phyloP scores from a whole-genome alignment of 176 grass and related monocot species.

The Oropetium thomaeum region DNA sequence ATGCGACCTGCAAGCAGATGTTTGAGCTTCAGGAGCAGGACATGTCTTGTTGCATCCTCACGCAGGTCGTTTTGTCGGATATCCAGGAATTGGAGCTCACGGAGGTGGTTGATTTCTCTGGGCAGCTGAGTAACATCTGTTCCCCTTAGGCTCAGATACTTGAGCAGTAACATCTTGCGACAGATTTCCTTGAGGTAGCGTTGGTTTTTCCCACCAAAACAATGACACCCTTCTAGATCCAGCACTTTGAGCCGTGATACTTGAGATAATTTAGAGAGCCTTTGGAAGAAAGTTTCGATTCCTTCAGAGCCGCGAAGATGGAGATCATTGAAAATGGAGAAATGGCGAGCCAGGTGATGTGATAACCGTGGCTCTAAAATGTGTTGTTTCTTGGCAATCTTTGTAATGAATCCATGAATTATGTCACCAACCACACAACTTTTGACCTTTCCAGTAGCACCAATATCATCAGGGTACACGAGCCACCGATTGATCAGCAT shows the following conservation, averaged over 20 bases:
- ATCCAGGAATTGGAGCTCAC: conserved; percentile 29
- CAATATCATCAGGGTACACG: neutral
- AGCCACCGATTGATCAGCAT: neutral
- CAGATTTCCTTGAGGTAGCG: conserved; percentile 24
- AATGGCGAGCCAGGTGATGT: conserved; percentile 11
- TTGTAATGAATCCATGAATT: neutral
- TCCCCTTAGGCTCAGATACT: conserved; percentile 23
- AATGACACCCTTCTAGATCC: conserved; percentile 14
- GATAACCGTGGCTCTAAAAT: neutral
- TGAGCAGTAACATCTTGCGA: conserved; percentile 15
- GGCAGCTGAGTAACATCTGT: conserved; percentile 2
- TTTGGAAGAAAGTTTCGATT: neutral
- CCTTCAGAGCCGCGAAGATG: neutral
- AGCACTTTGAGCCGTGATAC: conserved; percentile 24
- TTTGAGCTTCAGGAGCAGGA: conserved; percentile 20
- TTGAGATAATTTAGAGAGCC: neutral
- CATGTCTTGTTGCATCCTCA: neutral
- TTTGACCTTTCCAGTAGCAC: neutral
- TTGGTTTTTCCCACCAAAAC: neutral
- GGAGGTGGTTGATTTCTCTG: conserved; percentile 29
- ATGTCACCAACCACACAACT: neutral
- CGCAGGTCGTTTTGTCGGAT: conserved; percentile 6
- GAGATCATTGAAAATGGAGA: conserved; percentile 25
- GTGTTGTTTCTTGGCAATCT: neutral
- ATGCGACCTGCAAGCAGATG: neutral